phyloP scores from a whole-genome alignment of 164 flowering plant species.

The Amborella trichopoda region DNA sequence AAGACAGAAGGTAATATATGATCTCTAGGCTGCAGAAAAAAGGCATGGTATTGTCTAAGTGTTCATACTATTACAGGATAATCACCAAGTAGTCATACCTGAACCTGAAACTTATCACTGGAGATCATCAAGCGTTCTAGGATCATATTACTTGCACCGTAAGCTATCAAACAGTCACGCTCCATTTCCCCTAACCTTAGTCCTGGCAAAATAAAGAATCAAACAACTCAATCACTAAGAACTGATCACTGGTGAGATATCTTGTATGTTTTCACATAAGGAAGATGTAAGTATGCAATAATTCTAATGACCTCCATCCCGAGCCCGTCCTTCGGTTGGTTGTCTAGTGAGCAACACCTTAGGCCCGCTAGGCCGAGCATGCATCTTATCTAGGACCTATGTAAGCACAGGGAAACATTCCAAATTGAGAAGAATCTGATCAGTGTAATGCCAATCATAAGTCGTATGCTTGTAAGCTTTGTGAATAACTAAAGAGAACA shows the following conservation, averaged over 20 bases:
- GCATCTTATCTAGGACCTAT: conserved; percentile 95
- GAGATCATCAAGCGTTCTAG: conserved; percentile 86
- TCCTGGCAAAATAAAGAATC: conserved; percentile 37
- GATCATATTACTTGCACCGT: conserved; percentile 85
- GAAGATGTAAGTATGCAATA: not conserved
- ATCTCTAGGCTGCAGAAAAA: not conserved
- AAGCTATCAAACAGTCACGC: conserved; percentile 94
- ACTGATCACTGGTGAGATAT: not conserved
- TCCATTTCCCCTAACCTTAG: conserved; percentile 96
- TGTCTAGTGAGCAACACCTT: conserved; percentile 77
- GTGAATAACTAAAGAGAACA: no score
- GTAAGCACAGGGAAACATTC: no score
- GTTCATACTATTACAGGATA: not conserved
- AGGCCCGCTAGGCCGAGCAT: conserved; percentile 90
- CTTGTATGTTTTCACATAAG: not conserved
- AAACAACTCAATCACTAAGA: not conserved
- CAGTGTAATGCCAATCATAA: no score
- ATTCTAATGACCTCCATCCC: conserved; percentile 59
- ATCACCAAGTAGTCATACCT: conserved; percentile 26
- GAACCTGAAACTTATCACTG: conserved; percentile 89
- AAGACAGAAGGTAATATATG: not conserved
- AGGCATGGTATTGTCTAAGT: not conserved
- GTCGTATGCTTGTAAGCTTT: no score
- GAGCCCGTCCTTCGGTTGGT: conserved; percentile 89
- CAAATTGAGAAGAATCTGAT: no score